Evolutionary conservation across 2,329 filamentous ascomycete species (phyloP), one percentile per base, ranked within the genome.

Genomic region (Epichloe scottii): DNA sequence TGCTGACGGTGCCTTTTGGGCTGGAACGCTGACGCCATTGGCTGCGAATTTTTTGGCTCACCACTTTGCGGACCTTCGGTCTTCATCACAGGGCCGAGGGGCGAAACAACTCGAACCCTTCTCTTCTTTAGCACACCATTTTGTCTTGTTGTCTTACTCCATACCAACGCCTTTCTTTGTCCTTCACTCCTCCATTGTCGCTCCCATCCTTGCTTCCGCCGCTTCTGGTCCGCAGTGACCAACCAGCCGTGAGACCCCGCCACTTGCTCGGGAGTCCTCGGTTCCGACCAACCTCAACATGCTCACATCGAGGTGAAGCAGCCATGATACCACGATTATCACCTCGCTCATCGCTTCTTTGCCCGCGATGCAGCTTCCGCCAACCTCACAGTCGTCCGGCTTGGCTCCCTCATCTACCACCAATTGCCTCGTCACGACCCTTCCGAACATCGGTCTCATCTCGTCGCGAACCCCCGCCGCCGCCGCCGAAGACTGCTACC

Each of bases 321-420:
- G 63, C 56, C 43, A 69, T 70, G 67, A 66, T 69, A 51, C 58
- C 65, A 53, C 64, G 66, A 63, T 57, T 69, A 46, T 53, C 66
- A 6, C 56, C 58, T 44, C 63, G 67, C 51, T 58, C 63, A 49
- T 53, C 64, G 56, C 57, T 66, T 55, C 57, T 62, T 42, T 68
- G 60, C 53, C 57, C 62, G 34, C 61, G 62, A 40, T 64, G 58
- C 45, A 60, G 62, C 57, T 58, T 62, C 50, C 54, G 55, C 3
- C 55, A 53, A 40, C 52, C 56, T 17, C 57, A 60, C 12, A 55
- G 52, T 39, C 61, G 64, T 46, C 61, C 64, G 11, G 46, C 58
- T 55, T 64, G 64, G 60, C 57, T 60, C 2, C 58, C 60, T 19
- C 64, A 59, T 42, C 57, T 56, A 26, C 61, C 62, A 26, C 61